Evolutionary conservation across 2,329 filamentous ascomycete species (phyloP).

Genomic region (Aspergillus luchuensis): DNA sequence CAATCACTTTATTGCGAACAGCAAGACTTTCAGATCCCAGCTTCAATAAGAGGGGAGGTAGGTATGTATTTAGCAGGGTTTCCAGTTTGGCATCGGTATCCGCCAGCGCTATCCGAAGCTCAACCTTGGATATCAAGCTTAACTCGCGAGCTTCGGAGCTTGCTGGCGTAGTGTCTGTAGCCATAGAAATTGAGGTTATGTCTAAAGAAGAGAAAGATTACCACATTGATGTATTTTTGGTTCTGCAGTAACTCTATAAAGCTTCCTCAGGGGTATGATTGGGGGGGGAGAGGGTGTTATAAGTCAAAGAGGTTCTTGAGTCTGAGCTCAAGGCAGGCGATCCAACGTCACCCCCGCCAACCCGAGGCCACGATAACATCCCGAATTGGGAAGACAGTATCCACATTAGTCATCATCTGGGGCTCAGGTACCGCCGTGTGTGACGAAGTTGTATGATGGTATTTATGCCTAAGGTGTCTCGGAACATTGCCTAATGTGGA

Average conservation of each 20-base stretch:
- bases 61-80: slow-evolving; percentile 72
- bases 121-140: slow-evolving; percentile 79
- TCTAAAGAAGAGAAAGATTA: neutral
- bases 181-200: slow-evolving; percentile 26
- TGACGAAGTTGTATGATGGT: neutral
- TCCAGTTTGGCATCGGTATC: slow-evolving; percentile 83
- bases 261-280: neutral
- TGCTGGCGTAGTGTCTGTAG: slow-evolving; percentile 33
- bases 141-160: slow-evolving; percentile 66
- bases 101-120: slow-evolving; percentile 79
- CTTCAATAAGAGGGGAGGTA: slow-evolving; percentile 82
- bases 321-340: slow-evolving; percentile 17
- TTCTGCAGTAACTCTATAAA: neutral
- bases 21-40: slow-evolving; percentile 75
- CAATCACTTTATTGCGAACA: slow-evolving; percentile 78
- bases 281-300: neutral
- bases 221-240: slow-evolving; percentile 13
- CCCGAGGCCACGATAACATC: slow-evolving; percentile 18
- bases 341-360: slow-evolving; percentile 21
- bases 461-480: no score
- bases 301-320: neutral
- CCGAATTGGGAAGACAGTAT: slow-evolving; percentile 11
- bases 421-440: neutral
- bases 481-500: no score
- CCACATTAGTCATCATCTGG: slow-evolving; percentile 21